Percentiles rank a stretch among this genome's conserved stretches.
Evolutionary conservation across 495 filamentous ascomycete species (phyloP).

Genomic region (Aspergillus affinis): DNA sequence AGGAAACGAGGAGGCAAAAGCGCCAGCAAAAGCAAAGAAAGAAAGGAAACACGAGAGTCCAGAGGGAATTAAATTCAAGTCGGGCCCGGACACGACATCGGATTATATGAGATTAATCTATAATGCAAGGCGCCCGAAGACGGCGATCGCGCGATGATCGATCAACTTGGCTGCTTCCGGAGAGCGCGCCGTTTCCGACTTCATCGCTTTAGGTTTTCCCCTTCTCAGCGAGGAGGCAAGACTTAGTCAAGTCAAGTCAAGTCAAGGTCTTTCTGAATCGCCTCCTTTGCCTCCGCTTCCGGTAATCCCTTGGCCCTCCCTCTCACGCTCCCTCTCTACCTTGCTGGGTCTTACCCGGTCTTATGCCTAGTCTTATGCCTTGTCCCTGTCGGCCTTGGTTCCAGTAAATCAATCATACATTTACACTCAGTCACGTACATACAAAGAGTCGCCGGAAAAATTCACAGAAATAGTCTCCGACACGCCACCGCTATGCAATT

Average conservation of each 20-base stretch:
- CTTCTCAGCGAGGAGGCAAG: too few relatives aligned
- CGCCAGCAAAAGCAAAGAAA: background rate
- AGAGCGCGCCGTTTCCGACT: conserved; percentile 2
- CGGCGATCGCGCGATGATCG: background rate
- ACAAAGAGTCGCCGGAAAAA: too few relatives aligned
- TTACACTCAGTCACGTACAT: background rate
- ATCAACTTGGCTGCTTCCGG: background rate
- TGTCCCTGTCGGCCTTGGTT: background rate
- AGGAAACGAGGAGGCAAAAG: too few relatives aligned
- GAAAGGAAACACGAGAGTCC: background rate
- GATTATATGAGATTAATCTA: background rate
- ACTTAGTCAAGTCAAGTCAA: too few relatives aligned
- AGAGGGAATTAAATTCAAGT: background rate
- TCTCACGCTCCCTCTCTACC: background rate
- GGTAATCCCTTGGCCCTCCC: conserved; percentile 1
- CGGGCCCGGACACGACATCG: background rate
- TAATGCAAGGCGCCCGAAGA: background rate
- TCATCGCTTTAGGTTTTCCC: background rate
- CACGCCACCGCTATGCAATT: conserved; percentile 13
- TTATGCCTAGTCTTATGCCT: too few relatives aligned
- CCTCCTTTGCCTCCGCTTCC: conserved; percentile 1
- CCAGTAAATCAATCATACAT: background rate
- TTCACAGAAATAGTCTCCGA: conserved; percentile 1
- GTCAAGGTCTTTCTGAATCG: too few relatives aligned
- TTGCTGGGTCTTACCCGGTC: background rate